Conservation (phyloP, 1,284 basidiomycete genomes). For the Austroboletus olivaceoglutinosus region DNA sequence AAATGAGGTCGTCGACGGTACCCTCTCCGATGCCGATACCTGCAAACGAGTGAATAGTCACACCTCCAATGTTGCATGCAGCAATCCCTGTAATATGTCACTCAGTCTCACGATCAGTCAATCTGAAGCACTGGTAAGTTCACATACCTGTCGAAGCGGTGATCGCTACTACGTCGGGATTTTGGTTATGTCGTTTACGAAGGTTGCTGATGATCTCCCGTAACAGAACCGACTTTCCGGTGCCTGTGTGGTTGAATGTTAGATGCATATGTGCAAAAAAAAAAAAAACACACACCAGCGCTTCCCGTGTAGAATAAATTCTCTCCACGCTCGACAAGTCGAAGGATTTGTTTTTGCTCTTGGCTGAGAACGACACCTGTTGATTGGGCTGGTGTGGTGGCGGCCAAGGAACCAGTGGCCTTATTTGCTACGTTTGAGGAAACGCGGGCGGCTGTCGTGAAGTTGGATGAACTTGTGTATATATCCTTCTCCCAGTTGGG, state of each 20-base stretch:
- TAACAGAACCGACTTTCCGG: conserved; percentile 89
- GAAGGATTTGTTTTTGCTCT: conserved; percentile 82
- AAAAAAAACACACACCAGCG: conserved; percentile 66
- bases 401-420: conserved; percentile 9
- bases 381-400: conserved; percentile 35
- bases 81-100: conserved; percentile 64
- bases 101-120: not conserved
- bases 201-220: conserved; percentile 79
- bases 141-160: conserved; percentile 81
- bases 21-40: conserved; percentile 83
- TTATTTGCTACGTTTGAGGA: conserved; percentile 7
- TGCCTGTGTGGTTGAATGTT: conserved; percentile 49
- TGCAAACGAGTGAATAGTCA: conserved; percentile 89
- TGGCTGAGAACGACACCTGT: conserved; percentile 63
- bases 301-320: conserved; percentile 98
- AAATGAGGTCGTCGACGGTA: conserved; percentile 51
- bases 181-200: conserved; percentile 43
- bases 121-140: not conserved
- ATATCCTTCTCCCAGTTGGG: conserved; percentile 42
- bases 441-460: conserved; percentile 11
- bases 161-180: conserved; percentile 67
- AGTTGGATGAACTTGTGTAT: conserved; percentile 30
- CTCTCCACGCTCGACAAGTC: conserved; percentile 66
- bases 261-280: conserved; percentile 9
- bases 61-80: conserved; percentile 87